Evolutionary conservation across 345 rosid species (phyloP).

Genomic region (Toxicodendron radicans): DNA sequence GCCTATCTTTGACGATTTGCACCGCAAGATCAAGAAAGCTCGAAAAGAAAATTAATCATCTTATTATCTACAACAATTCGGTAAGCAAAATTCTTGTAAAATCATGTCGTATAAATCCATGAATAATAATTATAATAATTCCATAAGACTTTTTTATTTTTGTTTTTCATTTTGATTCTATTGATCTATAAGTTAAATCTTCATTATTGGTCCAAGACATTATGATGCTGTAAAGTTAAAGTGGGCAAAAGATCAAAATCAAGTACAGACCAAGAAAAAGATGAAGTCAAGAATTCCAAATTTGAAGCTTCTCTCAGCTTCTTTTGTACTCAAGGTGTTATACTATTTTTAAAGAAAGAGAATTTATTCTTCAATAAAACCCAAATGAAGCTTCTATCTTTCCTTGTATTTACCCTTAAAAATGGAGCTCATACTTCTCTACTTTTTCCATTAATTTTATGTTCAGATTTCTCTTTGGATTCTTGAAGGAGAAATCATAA

Average conservation of each 20-base stretch:
- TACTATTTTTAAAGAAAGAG: constrained; percentile 19
- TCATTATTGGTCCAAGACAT: constrained; percentile 6
- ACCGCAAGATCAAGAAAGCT: constrained; percentile 58
- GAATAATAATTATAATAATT: background rate
- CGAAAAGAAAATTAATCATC: constrained; percentile 27
- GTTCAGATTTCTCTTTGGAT: constrained; percentile 10
- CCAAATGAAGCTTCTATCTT: constrained; percentile 18
- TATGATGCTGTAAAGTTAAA: constrained; percentile 29
- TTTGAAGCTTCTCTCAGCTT: constrained; percentile 10
- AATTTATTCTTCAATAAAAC: constrained; percentile 11
- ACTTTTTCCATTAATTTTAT: background rate
- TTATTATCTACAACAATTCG: background rate
- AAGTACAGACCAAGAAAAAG: constrained; percentile 22
- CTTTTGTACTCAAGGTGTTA: constrained; percentile 42
- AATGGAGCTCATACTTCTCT: background rate
- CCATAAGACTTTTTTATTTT: too few species aligned
- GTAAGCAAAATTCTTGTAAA: constrained; percentile 15
- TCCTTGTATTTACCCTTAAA: background rate
- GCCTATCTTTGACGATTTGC: constrained; percentile 25
- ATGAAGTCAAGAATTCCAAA: constrained; percentile 8
- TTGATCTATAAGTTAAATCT: background rate
- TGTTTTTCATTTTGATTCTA: background rate
- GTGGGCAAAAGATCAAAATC: constrained; percentile 7
- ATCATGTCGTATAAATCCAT: background rate
- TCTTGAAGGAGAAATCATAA: background rate